Conservation (phyloP, 345 rosid genomes). For the Acer yangbiense region DNA sequence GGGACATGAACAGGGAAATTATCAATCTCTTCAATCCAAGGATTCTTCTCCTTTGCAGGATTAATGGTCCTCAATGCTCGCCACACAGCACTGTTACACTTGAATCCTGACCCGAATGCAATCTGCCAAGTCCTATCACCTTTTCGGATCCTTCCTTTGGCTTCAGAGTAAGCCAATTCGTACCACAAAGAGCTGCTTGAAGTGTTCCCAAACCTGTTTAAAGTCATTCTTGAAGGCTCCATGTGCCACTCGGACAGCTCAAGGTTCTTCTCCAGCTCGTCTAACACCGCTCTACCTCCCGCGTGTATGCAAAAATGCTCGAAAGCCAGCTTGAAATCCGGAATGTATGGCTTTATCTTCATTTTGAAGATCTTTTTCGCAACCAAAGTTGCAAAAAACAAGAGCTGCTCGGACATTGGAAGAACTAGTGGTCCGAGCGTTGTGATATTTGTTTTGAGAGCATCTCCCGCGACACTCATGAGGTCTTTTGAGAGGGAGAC, state of each 20-base stretch:
- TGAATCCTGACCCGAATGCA: conserved; percentile 69
- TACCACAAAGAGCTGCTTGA: too few species aligned
- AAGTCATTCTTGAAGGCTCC: conserved; percentile 71
- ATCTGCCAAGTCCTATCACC: conserved; percentile 68
- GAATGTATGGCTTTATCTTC: conserved; percentile 63
- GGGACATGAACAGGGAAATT: conserved; percentile 27
- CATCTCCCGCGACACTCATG: conserved; percentile 63
- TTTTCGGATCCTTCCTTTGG: conserved; percentile 59
- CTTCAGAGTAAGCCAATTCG: conserved; percentile 33
- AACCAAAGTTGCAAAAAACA: conserved; percentile 44
- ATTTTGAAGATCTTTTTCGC: conserved; percentile 47
- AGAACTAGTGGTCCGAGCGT: conserved; percentile 68
- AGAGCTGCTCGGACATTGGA: conserved; percentile 64
- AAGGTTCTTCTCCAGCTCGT: conserved; percentile 58
- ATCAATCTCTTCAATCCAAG: conserved; percentile 51
- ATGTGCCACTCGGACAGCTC: conserved; percentile 49
- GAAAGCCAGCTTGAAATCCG: conserved; percentile 64
- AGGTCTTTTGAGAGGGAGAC: conserved; percentile 59
- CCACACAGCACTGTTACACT: conserved; percentile 67
- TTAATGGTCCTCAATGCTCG: conserved; percentile 37
- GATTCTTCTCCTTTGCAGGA: conserved; percentile 38
- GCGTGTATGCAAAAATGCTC: conserved; percentile 75
- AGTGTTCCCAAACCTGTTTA: conserved; percentile 64
- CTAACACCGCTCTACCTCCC: conserved; percentile 60
- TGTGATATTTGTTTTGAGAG: conserved; percentile 60